phyloP scores from a whole-genome alignment of 1,139 yeast genomes.

The Candida frijolesensis region DNA sequence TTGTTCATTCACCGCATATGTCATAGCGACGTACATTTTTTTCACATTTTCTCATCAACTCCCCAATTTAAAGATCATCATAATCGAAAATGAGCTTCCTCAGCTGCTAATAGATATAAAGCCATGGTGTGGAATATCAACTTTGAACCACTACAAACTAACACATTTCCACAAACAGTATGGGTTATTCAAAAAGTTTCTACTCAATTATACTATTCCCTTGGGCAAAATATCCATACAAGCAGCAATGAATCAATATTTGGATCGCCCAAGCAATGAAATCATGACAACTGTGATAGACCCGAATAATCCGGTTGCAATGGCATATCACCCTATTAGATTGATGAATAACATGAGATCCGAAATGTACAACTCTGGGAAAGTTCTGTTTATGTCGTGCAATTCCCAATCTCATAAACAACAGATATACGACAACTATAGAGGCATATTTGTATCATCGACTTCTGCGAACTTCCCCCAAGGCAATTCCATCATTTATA shows the following conservation, averaged over 20 bases:
- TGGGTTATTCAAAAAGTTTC: neutral
- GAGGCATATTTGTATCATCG: neutral
- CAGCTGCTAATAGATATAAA: conserved; percentile 5
- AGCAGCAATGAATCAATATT: neutral
- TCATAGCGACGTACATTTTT: conserved; percentile 20
- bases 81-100: conserved; percentile 9
- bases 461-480: neutral
- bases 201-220: conserved; percentile 1
- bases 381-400: conserved; percentile 12
- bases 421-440: neutral
- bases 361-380: conserved; percentile 12
- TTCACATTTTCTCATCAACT: conserved; percentile 7
- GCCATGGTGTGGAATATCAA: conserved; percentile 31
- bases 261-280: neutral
- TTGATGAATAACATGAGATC: conserved; percentile 14
- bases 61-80: conserved; percentile 14
- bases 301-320: conserved; percentile 10
- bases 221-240: neutral
- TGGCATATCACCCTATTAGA: conserved; percentile 19
- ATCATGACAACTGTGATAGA: conserved; percentile 4
- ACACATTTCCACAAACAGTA: no score
- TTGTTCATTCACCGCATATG: conserved; percentile 19
- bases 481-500: conserved; percentile 3
- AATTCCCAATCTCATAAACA: conserved; percentile 1
- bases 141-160: conserved; percentile 17